phyloP scores from a whole-genome alignment of 495 filamentous ascomycete genomes.

The Neurospora sp. region DNA sequence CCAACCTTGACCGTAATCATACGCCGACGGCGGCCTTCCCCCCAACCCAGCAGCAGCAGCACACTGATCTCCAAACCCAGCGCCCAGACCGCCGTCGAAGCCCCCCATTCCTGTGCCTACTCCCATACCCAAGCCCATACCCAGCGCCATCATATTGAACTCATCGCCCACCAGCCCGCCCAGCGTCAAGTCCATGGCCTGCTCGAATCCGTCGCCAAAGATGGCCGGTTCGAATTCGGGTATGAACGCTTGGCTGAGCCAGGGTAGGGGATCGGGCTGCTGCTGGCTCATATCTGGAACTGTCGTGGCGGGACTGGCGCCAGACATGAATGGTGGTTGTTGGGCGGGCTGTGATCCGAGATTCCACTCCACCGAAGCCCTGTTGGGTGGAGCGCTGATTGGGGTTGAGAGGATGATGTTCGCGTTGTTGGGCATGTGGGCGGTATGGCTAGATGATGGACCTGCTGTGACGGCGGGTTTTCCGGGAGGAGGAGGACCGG shows the following conservation, averaged over 20 bases:
- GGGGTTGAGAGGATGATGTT: neutral
- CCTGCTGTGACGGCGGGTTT: neutral
- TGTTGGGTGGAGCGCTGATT: neutral
- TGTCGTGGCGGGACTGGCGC: neutral
- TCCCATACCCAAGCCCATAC: slow-evolving; percentile 15
- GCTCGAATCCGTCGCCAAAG: slow-evolving; percentile 36
- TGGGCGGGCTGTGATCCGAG: neutral
- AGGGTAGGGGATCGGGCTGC: slow-evolving; percentile 15
- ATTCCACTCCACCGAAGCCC: neutral
- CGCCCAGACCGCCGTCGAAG: neutral
- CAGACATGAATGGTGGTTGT: neutral
- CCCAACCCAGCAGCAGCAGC: neutral
- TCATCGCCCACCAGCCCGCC: slow-evolving; percentile 23
- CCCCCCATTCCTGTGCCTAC: slow-evolving; percentile 6
- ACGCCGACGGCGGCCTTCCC: neutral
- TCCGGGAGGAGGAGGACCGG: slow-evolving; percentile 2
- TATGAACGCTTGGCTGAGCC: slow-evolving; percentile 19
- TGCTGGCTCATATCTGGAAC: neutral
- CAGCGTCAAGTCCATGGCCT: slow-evolving; percentile 42
- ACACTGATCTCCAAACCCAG: neutral
- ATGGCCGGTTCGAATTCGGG: slow-evolving; percentile 28
- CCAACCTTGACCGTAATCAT: neutral
- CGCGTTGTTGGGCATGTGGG: neutral
- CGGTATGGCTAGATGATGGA: neutral
- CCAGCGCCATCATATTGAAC: neutral